A percentile compares a stretch with the other conserved stretches of the same genome.
Conservation (phyloP, 305 asterid species). For the Euphrasia arctica region DNA sequence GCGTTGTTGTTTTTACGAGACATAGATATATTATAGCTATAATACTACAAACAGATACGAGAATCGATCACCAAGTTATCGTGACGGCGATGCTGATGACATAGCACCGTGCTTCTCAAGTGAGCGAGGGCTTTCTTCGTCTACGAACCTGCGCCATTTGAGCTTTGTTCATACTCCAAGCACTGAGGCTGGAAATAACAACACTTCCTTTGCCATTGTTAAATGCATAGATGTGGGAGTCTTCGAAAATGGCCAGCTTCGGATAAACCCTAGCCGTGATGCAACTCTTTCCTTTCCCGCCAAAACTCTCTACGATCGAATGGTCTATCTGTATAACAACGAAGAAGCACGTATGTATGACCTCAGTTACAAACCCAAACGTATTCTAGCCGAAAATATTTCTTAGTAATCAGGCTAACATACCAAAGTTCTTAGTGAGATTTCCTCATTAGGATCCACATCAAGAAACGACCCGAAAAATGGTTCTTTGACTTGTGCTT, state of each 20-base stretch:
- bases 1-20: too few relatives aligned
- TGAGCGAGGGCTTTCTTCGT: constrained; percentile 29
- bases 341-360: neutral
- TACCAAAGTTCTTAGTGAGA: constrained; percentile 57
- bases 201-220: constrained; percentile 52
- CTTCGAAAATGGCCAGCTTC: constrained; percentile 36
- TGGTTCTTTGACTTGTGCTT: constrained; percentile 31
- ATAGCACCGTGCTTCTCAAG: too few relatives aligned
- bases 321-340: constrained; percentile 48
- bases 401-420: constrained; percentile 18
- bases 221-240: constrained; percentile 47
- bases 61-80: too few relatives aligned
- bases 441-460: constrained; percentile 44
- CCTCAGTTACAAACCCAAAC: neutral
- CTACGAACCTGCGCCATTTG: constrained; percentile 29
- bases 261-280: constrained; percentile 77
- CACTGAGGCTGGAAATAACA: constrained; percentile 38
- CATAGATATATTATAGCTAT: too few relatives aligned
- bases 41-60: too few relatives aligned
- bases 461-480: constrained; percentile 55
- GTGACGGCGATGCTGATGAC: too few relatives aligned
- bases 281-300: constrained; percentile 60
- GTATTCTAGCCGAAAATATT: too few relatives aligned
- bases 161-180: constrained; percentile 63
- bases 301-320: constrained; percentile 70